Conservation (phyloP, 2,329 filamentous ascomycete genomes). For the Aspergillus sp. region DNA sequence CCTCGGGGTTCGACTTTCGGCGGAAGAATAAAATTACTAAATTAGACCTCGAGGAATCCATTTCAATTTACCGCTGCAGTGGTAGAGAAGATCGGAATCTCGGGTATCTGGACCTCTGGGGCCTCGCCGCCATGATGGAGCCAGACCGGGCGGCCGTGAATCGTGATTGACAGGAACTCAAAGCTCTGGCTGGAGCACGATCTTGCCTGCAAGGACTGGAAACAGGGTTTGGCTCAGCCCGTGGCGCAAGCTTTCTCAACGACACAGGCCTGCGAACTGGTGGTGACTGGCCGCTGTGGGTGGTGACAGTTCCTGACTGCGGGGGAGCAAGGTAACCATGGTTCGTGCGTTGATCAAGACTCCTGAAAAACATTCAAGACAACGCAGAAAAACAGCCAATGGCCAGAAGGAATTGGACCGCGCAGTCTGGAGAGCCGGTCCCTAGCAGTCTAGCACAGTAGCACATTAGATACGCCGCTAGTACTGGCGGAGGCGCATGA, state of each 20-base stretch:
- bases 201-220: no score
- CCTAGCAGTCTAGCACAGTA: not conserved
- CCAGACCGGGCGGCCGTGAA: no score
- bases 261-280: no score
- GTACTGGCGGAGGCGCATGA: slow-evolving; percentile 4
- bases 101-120: not conserved
- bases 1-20: not conserved
- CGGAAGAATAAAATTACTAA: not conserved
- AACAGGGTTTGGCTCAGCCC: no score
- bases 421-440: no score
- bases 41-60: not conserved
- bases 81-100: not conserved
- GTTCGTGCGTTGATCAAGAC: slow-evolving; percentile 18
- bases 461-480: not conserved
- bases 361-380: not conserved
- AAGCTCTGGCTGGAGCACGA: no score
- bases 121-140: no score
- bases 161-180: no score
- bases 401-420: not conserved
- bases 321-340: slow-evolving; percentile 11
- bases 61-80: not conserved
- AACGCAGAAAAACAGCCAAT: not conserved
- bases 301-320: slow-evolving; percentile 4
- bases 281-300: not conserved
- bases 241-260: no score